These are phyloP conservation scores for Lactuca saligna DNA, from an alignment of 129 eudicot species.

Conservation along the genomic window DNA sequence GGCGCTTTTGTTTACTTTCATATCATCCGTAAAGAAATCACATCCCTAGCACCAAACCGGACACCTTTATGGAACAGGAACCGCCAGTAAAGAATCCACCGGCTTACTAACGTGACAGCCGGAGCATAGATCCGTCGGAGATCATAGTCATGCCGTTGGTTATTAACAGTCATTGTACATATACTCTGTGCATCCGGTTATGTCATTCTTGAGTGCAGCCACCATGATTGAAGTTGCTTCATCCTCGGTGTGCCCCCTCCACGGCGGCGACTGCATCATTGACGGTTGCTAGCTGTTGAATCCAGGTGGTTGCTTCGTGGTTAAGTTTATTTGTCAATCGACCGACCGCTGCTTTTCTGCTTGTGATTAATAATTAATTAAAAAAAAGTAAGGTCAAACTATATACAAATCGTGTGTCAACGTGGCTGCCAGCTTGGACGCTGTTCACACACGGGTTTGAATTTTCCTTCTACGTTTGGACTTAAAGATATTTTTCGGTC, in stretches of 20 bases:
- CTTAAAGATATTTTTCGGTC: neutral
- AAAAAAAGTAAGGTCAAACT: conserved; percentile 16
- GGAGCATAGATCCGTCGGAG: too few species aligned
- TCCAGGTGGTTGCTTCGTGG: conserved; percentile 11
- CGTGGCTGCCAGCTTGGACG: conserved; percentile 43
- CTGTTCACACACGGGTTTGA: conserved; percentile 44
- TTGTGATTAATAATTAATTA: neutral
- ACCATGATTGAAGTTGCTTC: conserved; percentile 55
- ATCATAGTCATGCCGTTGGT: neutral
- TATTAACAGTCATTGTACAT: neutral
- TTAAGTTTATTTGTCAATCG: conserved; percentile 21
- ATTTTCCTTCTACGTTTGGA: neutral
- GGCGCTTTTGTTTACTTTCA: too few species aligned
- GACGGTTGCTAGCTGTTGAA: conserved; percentile 18
- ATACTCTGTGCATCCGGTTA: conserved; percentile 22
- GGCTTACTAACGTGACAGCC: neutral
- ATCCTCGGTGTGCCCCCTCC: conserved; percentile 36
- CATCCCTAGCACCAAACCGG: conserved; percentile 60
- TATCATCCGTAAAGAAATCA: too few species aligned
- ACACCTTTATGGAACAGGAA: conserved; percentile 34
- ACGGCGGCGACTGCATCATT: neutral
- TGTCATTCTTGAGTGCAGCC: conserved; percentile 45
- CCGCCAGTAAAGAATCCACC: neutral
- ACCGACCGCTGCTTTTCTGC: neutral
- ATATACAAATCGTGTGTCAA: conserved; percentile 20